Evolutionary conservation across 1,139 yeast species (phyloP), one percentile per base, ranked within the genome.

Genomic region (Geotrichum australiense): DNA sequence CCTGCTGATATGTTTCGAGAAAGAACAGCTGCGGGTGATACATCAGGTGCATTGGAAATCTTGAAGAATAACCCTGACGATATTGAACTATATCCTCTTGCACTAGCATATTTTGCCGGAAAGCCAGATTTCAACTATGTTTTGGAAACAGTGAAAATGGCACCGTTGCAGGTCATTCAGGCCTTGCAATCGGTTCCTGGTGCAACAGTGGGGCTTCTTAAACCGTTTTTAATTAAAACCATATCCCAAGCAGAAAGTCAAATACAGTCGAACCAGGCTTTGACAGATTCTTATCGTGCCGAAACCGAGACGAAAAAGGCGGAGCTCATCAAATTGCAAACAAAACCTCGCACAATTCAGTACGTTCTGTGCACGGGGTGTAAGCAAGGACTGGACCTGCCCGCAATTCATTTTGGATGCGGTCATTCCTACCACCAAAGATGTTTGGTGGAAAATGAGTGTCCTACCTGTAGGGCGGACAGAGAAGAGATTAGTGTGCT

Each of bases 341-440:
- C 68, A 2, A 75, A 76, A 35, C 79, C 89, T 1, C 71, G 76
- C 28, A 70, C 78, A 5, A 68, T 87, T 2, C 89, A 83, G 54
- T 76, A 80, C 49, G 71, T 80, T 19, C 71, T 70, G 38, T 93
- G 98, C 59, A 68, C 79, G 15, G 71, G 79, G 5, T 93, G 98
- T 58, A 69, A 75, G 12, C 68, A 74, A 40, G 70, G 76, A 20
- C 64, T 91, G 24, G 94, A 86, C 47, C 70, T 80, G 42, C 97
- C 97, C 0, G 73, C 81, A 6, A 74, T 84, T 1, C 94, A 85
- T 55, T 93, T 89, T 66, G 76, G 79, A 48, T 91, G 98, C 64
- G 74, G 74, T 41, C 98, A 91, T 55, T 78, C 94, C 3, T 87
- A 76, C 56, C 98, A 91, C 58, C 86, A 82, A 52, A 69, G 84